A percentile compares a stretch with the other conserved stretches of the same genome.
phyloP scores from a whole-genome alignment of 2,329 filamentous ascomycete genomes.

The Xylariaceae sp. region DNA sequence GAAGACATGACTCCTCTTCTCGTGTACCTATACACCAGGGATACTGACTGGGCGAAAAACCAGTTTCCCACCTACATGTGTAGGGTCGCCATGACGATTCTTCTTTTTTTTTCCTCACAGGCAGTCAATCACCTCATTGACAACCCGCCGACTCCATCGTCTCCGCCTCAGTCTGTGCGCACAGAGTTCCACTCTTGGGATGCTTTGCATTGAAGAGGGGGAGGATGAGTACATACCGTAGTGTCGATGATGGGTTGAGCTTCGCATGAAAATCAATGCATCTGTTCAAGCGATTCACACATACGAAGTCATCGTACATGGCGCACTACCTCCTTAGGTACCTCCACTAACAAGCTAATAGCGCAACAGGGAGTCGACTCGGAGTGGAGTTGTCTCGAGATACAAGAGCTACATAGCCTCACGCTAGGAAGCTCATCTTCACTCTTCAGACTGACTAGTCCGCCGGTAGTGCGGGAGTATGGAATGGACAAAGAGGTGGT shows the following conservation, averaged over 20 bases:
- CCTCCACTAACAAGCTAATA: not conserved
- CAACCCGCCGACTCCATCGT: too few species aligned
- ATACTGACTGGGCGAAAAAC: too few species aligned
- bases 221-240: not conserved
- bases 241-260: not conserved
- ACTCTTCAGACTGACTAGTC: not conserved
- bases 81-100: too few species aligned
- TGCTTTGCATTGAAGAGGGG: not conserved
- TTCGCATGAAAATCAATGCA: not conserved
- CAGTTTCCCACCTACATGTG: too few species aligned
- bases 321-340: not conserved
- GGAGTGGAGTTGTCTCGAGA: not conserved
- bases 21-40: not conserved
- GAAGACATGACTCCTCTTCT: not conserved
- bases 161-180: too few species aligned
- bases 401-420: not conserved
- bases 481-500: not conserved
- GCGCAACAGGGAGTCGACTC: not conserved
- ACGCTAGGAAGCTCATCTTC: not conserved
- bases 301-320: not conserved
- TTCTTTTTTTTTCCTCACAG: too few species aligned
- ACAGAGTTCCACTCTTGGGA: not conserved
- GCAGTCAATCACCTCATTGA: too few species aligned
- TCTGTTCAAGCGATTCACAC: not conserved
- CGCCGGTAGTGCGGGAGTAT: not conserved